Evolutionary conservation across 306 rosid genomes (phyloP).

Genomic region (Cucurbita argyrosperma): DNA sequence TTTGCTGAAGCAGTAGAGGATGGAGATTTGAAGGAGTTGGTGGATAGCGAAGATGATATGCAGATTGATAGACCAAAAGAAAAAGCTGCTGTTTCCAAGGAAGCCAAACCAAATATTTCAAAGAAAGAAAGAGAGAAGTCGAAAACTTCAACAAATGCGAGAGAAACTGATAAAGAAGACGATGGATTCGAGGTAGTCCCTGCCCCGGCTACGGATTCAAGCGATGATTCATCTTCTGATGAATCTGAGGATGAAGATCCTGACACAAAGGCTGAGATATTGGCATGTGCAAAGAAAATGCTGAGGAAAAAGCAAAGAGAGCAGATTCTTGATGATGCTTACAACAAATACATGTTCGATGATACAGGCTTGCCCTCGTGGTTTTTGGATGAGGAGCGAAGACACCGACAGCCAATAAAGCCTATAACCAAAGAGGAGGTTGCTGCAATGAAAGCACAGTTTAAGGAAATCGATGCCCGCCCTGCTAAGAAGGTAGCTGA

Average conservation of each 20-base stretch:
- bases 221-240: slow-evolving; percentile 61
- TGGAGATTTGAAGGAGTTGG: slow-evolving; percentile 40
- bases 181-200: slow-evolving; percentile 73
- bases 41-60: slow-evolving; percentile 54
- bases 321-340: slow-evolving; percentile 61
- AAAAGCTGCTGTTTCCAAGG: slow-evolving; percentile 18
- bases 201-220: slow-evolving; percentile 69
- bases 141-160: background rate
- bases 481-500: slow-evolving; percentile 52
- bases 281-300: slow-evolving; percentile 82
- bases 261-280: slow-evolving; percentile 52
- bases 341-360: slow-evolving; percentile 67
- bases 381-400: slow-evolving; percentile 80
- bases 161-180: slow-evolving; percentile 5
- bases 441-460: slow-evolving; percentile 75
- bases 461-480: slow-evolving; percentile 63
- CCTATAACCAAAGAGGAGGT: slow-evolving; percentile 78
- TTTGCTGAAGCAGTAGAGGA: slow-evolving; percentile 73
- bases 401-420: slow-evolving; percentile 48
- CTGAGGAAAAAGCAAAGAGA: slow-evolving; percentile 61
- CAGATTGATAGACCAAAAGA: slow-evolving; percentile 26
- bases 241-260: slow-evolving; percentile 37
- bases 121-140: background rate
- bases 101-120: slow-evolving; percentile 1
- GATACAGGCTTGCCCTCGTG: slow-evolving; percentile 76